phyloP scores from a whole-genome alignment of 2,329 filamentous ascomycete species.

The Beauveria bassiana region DNA sequence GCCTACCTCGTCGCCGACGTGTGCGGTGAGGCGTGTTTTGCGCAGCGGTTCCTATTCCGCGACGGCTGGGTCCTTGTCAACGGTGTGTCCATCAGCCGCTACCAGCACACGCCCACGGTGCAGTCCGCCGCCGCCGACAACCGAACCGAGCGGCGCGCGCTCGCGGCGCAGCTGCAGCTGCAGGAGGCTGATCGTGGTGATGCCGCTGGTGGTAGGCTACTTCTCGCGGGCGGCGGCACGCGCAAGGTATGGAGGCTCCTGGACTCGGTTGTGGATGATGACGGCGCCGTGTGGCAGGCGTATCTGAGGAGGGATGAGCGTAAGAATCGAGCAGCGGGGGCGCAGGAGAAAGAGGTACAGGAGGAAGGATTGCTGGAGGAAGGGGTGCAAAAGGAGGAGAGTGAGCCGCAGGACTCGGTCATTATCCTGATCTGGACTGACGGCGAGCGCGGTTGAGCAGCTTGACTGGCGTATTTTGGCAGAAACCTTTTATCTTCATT shows the following conservation, averaged over 20 bases:
- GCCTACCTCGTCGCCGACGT: conserved; percentile 34
- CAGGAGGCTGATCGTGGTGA: conserved; percentile 4
- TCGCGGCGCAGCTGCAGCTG: not conserved
- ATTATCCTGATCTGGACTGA: conserved; percentile 34
- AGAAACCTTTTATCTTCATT: not conserved
- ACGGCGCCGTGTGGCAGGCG: conserved; percentile 38
- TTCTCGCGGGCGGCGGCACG: not conserved
- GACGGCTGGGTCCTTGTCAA: conserved; percentile 42
- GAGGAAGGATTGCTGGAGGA: no score
- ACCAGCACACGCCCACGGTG: conserved; percentile 28
- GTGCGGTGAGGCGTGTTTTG: conserved; percentile 39
- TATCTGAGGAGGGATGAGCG: conserved; percentile 30
- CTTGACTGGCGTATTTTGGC: not conserved
- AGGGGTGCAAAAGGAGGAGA: no score
- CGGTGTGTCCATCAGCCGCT: conserved; percentile 36
- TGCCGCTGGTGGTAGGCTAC: conserved; percentile 24
- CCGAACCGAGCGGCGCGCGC: not conserved
- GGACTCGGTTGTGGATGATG: conserved; percentile 27
- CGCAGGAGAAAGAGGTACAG: conserved; percentile 13
- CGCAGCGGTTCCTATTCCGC: conserved; percentile 37
- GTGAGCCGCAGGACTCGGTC: conserved; percentile 28
- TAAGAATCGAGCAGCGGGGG: not conserved
- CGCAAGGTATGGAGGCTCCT: conserved; percentile 34
- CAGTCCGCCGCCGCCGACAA: not conserved
- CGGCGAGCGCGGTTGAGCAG: not conserved